Base-by-base conservation (phyloP, 2,329 filamentous ascomycete species). In the Diplodia mutila region DNA sequence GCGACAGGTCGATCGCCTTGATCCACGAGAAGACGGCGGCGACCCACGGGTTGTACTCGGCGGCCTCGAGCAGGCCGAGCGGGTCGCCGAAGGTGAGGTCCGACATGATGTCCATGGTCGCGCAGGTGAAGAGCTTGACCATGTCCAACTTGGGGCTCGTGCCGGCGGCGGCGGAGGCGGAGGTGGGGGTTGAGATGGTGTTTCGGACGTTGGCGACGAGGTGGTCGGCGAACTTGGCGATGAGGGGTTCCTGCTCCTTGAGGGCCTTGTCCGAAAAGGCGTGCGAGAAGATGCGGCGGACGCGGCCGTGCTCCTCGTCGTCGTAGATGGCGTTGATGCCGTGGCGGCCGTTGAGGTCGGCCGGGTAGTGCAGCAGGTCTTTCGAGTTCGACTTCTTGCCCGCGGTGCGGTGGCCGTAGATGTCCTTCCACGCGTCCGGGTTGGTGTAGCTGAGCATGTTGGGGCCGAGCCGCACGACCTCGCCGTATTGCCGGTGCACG, bases 401-500 rank as follows among this genome's bases (percentile, higher is more conserved):
- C 18, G 18, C 18, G 18, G 4, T 21, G 14, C 53, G 18, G n/a
- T 59, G 54, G 6, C 65, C 65, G 23, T 80, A 80, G 46, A 84
- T 82, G 39, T 84, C 80, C 70, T 79, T 77, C 77, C 81, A 85
- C 2, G 76, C 76, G 2, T 75, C 67, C 25, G 51, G 23, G 23
- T 76, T 72, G 52, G 75, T 78, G 71, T 83, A 85, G 34, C 37
- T 51, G 52, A 66, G 53, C 49, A 83, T 79, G 27, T 76, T 77
- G 0, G 81, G 81, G 0, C 75, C 73, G 5, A 83, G 68, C 4
- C 81, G 76, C 0, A 83, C 81, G 3, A 77, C 79, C 1, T 80
- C 76, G 27, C 82, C 82, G 67, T 81, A 81, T 57, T 76, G 73
- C 9, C 76, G 72, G 63, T 83, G 81, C 2, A 80, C 72, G 5